Conservation (phyloP, 805 yeast species). For the Yarrowia divulgata region DNA sequence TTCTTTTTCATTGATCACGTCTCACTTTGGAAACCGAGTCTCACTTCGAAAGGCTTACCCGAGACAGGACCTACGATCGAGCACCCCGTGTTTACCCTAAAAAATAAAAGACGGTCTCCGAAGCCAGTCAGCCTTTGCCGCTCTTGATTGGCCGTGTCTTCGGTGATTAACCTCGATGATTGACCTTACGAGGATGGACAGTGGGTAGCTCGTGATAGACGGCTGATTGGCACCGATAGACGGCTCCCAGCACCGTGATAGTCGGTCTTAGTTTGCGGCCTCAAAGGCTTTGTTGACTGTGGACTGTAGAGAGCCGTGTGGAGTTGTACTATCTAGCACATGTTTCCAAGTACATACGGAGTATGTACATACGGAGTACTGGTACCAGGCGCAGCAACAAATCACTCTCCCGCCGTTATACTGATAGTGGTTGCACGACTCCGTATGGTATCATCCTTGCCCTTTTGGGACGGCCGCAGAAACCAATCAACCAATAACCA, state of each 20-base stretch:
- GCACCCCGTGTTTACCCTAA: not conserved
- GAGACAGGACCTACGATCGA: not conserved
- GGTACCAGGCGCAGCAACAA: no score
- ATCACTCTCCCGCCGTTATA: no score
- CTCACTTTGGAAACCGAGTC: not conserved
- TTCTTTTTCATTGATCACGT: not conserved
- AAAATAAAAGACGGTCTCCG: not conserved
- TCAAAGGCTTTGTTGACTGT: no score
- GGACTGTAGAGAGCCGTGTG: no score
- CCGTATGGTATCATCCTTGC: conserved; percentile 5
- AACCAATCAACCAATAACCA: not conserved
- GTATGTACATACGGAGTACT: no score
- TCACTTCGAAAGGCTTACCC: conserved; percentile 1
- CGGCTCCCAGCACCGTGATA: not conserved
- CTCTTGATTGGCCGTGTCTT: not conserved
- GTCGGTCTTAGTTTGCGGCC: no score
- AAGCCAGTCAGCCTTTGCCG: not conserved
- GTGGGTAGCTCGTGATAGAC: not conserved
- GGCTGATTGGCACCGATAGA: conserved; percentile 4
- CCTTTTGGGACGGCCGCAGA: not conserved
- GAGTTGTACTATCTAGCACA: no score
- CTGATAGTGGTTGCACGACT: not conserved
- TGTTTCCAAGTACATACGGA: not conserved
- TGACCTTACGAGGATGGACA: not conserved
- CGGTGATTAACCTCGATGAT: no score